Evolutionary conservation across 1,284 basidiomycete species (phyloP).

Genomic region (Leccinum pachyderme): DNA sequence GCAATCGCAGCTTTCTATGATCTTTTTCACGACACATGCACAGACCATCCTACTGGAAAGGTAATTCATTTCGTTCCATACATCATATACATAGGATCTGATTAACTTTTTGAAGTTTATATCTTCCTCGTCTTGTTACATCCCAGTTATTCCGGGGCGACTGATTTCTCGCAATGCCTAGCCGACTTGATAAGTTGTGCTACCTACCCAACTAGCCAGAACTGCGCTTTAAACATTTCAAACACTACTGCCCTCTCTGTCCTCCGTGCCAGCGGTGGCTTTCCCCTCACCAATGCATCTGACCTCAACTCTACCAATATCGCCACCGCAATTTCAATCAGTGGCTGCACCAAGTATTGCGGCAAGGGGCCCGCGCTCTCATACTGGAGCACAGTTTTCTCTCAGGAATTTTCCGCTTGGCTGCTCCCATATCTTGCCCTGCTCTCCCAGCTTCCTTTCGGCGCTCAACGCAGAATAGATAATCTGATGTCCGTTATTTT

Average conservation of each 20-base stretch:
- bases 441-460: conserved; percentile 45
- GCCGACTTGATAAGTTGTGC: conserved; percentile 11
- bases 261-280: conserved; percentile 16
- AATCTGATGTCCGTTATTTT: conserved; percentile 32
- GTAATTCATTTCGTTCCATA: neutral
- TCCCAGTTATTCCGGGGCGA: neutral
- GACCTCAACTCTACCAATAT: neutral
- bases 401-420: conserved; percentile 42
- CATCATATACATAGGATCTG: conserved; percentile 1
- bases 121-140: conserved; percentile 4
- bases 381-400: conserved; percentile 36
- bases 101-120: conserved; percentile 2
- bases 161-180: conserved; percentile 11
- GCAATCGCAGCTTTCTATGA: neutral
- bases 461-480: conserved; percentile 24
- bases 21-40: neutral
- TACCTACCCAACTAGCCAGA: neutral
- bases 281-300: neutral
- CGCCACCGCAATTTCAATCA: neutral
- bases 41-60: conserved; percentile 2
- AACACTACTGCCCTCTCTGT: conserved; percentile 12
- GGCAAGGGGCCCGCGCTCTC: conserved; percentile 34
- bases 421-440: conserved; percentile 44
- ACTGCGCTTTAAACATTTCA: conserved; percentile 13
- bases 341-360: conserved; percentile 20